A percentile compares a stretch with the other conserved stretches of the same genome.
Evolutionary conservation across 139 green algal species (phyloP).

Genomic region (Chlorella sp.): DNA sequence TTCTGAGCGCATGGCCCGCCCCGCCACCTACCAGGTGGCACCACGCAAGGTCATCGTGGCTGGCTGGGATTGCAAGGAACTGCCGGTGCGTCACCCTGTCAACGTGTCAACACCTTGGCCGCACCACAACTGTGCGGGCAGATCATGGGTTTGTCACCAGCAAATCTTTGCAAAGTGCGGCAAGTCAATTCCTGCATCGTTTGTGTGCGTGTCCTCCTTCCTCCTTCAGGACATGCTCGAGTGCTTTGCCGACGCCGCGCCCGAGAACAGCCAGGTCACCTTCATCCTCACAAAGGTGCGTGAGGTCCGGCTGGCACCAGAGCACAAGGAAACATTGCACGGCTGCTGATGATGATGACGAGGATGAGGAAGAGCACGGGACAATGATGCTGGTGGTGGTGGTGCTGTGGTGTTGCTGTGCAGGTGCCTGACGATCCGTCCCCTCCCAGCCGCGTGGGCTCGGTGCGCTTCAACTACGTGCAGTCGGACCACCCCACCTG

Average conservation of each 20-base stretch:
- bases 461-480: conserved; percentile 27
- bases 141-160: too few relatives aligned
- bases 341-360: too few relatives aligned
- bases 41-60: conserved; percentile 32
- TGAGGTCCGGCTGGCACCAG: too few relatives aligned
- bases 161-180: too few relatives aligned
- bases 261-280: conserved; percentile 22
- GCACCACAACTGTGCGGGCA: too few relatives aligned
- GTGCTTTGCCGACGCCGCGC: conserved; percentile 19
- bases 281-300: conserved; percentile 25
- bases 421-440: conserved; percentile 8
- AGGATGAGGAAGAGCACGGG: too few relatives aligned
- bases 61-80: conserved; percentile 12
- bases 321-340: not conserved
- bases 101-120: too few relatives aligned
- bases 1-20: conserved; percentile 12
- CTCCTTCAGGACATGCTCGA: conserved; percentile 22
- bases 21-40: conserved; percentile 15
- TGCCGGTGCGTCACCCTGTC: conserved; percentile 19
- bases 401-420: too few relatives aligned
- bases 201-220: not conserved
- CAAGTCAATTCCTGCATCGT: too few relatives aligned
- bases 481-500: conserved; percentile 13
- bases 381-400: not conserved
- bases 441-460: conserved; percentile 7